Evolutionary conservation across 352 stramenopile genomes (phyloP).

Genomic region (Phytophthora pistaciae): DNA sequence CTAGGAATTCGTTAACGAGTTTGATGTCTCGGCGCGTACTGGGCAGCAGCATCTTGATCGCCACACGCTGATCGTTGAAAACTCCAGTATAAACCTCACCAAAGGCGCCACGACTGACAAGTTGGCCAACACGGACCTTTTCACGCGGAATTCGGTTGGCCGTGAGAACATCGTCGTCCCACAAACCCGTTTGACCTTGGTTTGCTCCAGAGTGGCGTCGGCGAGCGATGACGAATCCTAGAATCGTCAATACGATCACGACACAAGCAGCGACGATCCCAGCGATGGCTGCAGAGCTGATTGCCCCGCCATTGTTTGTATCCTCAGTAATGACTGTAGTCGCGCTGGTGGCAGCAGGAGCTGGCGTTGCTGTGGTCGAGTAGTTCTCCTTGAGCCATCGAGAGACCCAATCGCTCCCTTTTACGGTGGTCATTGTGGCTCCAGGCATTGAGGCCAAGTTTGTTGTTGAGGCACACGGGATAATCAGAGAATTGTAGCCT

Average conservation of each 20-base stretch:
- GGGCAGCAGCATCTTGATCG: slow-evolving; percentile 20
- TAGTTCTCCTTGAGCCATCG: neutral
- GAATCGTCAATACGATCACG: neutral
- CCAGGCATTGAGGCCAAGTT: neutral
- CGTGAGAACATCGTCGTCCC: slow-evolving; percentile 21
- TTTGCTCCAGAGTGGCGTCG: neutral
- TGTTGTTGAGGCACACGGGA: neutral
- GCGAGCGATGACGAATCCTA: neutral
- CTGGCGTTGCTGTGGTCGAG: neutral
- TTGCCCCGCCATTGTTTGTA: neutral
- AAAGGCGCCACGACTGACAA: slow-evolving; percentile 18
- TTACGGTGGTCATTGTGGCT: neutral
- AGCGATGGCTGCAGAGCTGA: neutral
- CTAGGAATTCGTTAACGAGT: slow-evolving; percentile 16
- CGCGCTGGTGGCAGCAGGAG: neutral
- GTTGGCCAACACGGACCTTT: slow-evolving; percentile 7
- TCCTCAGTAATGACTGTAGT: neutral
- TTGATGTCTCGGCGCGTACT: slow-evolving; percentile 18
- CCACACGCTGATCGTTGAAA: slow-evolving; percentile 7
- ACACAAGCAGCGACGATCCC: neutral
- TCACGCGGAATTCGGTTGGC: slow-evolving; percentile 17
- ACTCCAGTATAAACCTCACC: slow-evolving; percentile 18
- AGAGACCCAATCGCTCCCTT: slow-evolving; percentile 1
- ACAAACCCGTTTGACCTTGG: slow-evolving; percentile 12
- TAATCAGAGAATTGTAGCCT: neutral